Evolutionary conservation across 352 stramenopile genomes (phyloP), one percentile per base, ranked within the genome.

Genomic region (Globisporangium cylindrosporum): DNA sequence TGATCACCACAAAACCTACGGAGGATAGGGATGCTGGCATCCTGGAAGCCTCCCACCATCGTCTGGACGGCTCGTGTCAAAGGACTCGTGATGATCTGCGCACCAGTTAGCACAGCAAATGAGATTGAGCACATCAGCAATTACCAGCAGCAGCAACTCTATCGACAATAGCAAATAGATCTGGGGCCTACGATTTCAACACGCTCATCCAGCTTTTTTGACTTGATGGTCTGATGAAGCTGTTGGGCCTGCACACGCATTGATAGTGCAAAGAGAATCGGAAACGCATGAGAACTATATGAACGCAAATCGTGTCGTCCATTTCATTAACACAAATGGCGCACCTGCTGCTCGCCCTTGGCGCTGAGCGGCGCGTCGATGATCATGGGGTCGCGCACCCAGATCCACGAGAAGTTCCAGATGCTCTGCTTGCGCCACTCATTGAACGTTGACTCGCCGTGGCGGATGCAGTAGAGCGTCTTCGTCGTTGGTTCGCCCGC

Each of bases 391-490:
- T 95, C 87, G 56, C 87, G 86, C 51, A 91, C 84, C 73, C 81
- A 92, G 59, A 94, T 77, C 89, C 87, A 96, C 58, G 87, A 90
- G 68, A 95, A 96, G 73, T 87, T 93, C 64, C 72, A 79, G 34
- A 95, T 73, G 55, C 89, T 96, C 64, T 71, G 80, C 56, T 78
- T 84, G 60, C 87, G 86, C 89, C 89, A 96, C 73, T 94, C 87
- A 64, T 96, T 96, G 74, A 87, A 96, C 58, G 88, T 92, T 6
- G 89, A 96, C 76, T 95, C 87, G 64, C 89, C 89, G 60, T 96
- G 89, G 68, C 89, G 87, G 70, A 96, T 92, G 74, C 84, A 93
- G 66, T 96, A 94, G 34, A 96, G 72, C 58, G 78, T 90, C 81
- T 94, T 94, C 49, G 20, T 25, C 20, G 49, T 34, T 38, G 56